Base-by-base conservation (phyloP, 2,329 filamentous ascomycete species). In the Cladophialophora chaetospira region DNA sequence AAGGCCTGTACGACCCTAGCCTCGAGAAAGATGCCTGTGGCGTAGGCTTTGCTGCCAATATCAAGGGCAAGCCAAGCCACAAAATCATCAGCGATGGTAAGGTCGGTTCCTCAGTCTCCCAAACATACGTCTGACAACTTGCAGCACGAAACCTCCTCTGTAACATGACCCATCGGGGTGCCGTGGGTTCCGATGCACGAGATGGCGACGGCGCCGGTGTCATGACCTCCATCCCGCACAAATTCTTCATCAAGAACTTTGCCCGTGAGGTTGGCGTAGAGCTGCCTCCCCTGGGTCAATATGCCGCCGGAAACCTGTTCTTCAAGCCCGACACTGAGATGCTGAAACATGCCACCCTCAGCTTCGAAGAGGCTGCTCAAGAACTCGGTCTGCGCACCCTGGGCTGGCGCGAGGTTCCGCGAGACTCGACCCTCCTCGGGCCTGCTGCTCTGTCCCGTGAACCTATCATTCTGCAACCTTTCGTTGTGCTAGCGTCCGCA, bases 131-230 rank as follows among this genome's bases (percentile, higher is more conserved):
- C 58, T 61, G 53, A 65, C 51, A 38, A 5, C 72, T 28, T 59
- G 42, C 68, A 94, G 90, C 92, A 66, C 88, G 90, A 65, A 96
- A 92, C 76, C 82, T 99, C 61, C 86, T 99, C 63, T 99, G 94
- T 83, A 97, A 99, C 83, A 99, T 99, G 94, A 97, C 94, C 82
- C 94, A 99, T 81, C 88, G 94, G 74, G 94, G 94, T 81, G 94
- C 94, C 63, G 93, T 97, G 68, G 94, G 94, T 67, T 97, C 94
- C 60, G 94, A 99, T 80, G 91, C 91, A 71, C 88, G 94, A 81
- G 94, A 99, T 73, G 94, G 94, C 73, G 94, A 99, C 73, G 94
- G 94, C 74, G 94, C 94, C 69, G 94, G 94, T 84, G 93, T 97
- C 71, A 99, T 99, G 94, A 97, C 93, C 66, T 97, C 92, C 59